These are phyloP conservation scores for Letharia columbiana DNA, from an alignment of 495 filamentous ascomycete species.

Conservation along the genomic window DNA sequence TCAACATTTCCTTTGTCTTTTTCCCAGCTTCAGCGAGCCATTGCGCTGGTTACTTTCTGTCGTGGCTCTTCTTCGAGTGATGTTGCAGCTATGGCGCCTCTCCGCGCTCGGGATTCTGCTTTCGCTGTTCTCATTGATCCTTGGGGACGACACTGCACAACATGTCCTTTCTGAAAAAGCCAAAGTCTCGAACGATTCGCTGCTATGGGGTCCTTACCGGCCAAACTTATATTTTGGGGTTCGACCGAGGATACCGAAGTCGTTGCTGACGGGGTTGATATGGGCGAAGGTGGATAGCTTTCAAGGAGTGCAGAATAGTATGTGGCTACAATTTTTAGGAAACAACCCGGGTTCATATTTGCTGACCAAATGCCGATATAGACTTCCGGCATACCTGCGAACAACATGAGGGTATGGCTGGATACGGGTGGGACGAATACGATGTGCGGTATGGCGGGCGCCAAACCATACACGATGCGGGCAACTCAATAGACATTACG, in stretches of 20 bases:
- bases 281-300: conserved; percentile 87
- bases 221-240: conserved; percentile 96
- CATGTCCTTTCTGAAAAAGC: conserved; percentile 29
- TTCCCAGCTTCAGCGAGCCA: background rate
- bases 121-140: conserved; percentile 1
- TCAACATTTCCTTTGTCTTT: background rate
- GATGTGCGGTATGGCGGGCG: conserved; percentile 78
- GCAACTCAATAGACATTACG: conserved; percentile 79
- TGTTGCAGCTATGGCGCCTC: conserved; percentile 11
- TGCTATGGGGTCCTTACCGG: conserved; percentile 94
- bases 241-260: conserved; percentile 76
- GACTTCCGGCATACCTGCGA: conserved; percentile 92
- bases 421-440: conserved; percentile 96
- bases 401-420: conserved; percentile 86
- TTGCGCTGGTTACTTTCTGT: background rate
- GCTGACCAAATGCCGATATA: conserved; percentile 28
- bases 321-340: conserved; percentile 27
- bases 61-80: background rate
- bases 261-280: conserved; percentile 73
- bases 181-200: conserved; percentile 63
- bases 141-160: conserved; percentile 15
- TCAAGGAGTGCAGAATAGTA: conserved; percentile 68
- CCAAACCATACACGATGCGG: conserved; percentile 81
- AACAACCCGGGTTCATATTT: background rate
- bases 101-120: conserved; percentile 8